Conservation (phyloP, 108 stramenopile species). For the Thalassiosira profunda region DNA sequence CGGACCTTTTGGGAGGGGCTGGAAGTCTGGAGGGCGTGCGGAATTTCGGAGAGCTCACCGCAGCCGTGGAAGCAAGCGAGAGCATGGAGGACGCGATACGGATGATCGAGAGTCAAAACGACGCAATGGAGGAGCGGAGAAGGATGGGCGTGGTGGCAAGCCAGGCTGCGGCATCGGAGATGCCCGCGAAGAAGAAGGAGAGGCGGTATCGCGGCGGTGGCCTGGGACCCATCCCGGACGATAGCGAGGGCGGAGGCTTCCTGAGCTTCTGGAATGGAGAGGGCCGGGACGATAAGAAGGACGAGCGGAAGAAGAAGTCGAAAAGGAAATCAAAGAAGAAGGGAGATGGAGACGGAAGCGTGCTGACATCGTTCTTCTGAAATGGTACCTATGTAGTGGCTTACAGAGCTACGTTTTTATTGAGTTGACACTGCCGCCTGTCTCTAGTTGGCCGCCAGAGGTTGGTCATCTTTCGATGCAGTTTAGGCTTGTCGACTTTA, state of each 20-base stretch:
- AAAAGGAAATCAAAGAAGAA: constrained; percentile 22
- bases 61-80: constrained; percentile 26
- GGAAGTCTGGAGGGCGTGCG: neutral
- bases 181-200: neutral
- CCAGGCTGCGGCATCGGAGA: neutral
- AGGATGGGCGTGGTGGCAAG: neutral
- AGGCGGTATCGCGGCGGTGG: neutral
- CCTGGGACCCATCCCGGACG: constrained; percentile 10
- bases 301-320: constrained; percentile 28
- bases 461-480: too few relatives aligned
- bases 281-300: constrained; percentile 10
- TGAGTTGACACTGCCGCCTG: too few relatives aligned
- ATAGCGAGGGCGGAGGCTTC: constrained; percentile 22
- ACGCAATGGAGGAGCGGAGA: constrained; percentile 31
- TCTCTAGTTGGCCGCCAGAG: too few relatives aligned
- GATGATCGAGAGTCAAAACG: constrained; percentile 36
- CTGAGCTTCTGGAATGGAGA: constrained; percentile 19
- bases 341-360: constrained; percentile 20
- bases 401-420: too few relatives aligned
- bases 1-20: constrained; percentile 14
- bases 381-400: too few relatives aligned
- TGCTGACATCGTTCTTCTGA: constrained; percentile 36
- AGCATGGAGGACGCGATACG: constrained; percentile 37
- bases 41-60: constrained; percentile 24
- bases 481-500: too few relatives aligned